phyloP scores from a whole-genome alignment of 2,329 filamentous ascomycete species.

The Raffaelea deltoideospora region DNA sequence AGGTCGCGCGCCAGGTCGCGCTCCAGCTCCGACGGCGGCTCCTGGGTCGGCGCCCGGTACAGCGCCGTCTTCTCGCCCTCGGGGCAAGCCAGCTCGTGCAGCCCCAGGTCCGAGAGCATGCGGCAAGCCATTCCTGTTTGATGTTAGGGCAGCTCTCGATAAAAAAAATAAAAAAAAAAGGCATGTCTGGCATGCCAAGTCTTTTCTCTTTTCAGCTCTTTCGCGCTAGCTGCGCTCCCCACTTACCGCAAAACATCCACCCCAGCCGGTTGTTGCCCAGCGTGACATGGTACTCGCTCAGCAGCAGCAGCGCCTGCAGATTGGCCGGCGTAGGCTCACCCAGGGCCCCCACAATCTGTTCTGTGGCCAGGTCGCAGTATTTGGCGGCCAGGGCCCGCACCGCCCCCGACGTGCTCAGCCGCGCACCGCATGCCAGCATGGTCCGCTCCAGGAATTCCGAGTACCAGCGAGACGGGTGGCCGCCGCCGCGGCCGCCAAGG shows the following conservation, averaged over 20 bases:
- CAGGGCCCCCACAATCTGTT: conserved; percentile 1
- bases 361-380: conserved; percentile 3
- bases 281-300: conserved; percentile 5
- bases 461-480: conserved; percentile 1
- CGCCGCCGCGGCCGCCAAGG: too few species aligned
- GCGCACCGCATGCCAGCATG: conserved; percentile 4
- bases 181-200: too few species aligned
- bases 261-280: conserved; percentile 3
- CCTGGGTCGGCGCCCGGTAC: background rate
- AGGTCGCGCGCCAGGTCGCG: conserved; percentile 1
- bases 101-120: conserved; percentile 4
- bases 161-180: too few species aligned
- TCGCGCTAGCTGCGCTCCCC: background rate
- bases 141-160: too few species aligned
- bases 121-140: conserved; percentile 2
- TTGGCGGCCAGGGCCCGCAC: conserved; percentile 1
- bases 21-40: background rate
- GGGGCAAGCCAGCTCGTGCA: conserved; percentile 2
- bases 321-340: conserved; percentile 3
- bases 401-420: conserved; percentile 2
- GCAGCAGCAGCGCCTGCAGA: conserved; percentile 2
- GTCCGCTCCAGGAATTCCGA: conserved; percentile 3
- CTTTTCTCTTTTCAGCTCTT: too few species aligned
- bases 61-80: too few species aligned
- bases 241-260: conserved; percentile 4